Evolutionary conservation across 148 eudicot species (phyloP).

Genomic region (Cornus controversa): DNA sequence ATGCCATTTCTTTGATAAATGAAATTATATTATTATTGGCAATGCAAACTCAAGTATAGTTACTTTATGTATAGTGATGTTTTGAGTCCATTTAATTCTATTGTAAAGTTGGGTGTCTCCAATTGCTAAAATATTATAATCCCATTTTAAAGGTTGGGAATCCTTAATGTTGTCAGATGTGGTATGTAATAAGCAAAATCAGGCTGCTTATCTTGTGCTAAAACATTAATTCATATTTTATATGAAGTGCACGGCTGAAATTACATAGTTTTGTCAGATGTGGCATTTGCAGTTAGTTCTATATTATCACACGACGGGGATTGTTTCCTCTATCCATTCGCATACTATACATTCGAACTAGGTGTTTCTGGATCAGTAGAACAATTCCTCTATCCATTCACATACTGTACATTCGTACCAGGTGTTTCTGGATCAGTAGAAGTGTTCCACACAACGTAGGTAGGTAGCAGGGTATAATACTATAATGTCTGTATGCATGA

Average conservation of each 20-base stretch:
- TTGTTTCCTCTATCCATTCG: background rate
- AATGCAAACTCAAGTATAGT: background rate
- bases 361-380: background rate
- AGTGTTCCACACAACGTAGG: background rate
- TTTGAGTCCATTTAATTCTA: background rate
- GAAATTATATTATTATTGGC: constrained; percentile 1
- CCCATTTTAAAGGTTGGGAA: background rate
- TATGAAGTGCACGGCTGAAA: background rate
- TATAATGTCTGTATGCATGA: background rate
- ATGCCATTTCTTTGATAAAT: constrained; percentile 5
- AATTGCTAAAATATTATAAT: background rate
- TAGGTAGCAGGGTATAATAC: background rate
- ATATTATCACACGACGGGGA: background rate
- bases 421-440: background rate
- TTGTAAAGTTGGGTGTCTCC: background rate
- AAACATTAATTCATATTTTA: background rate
- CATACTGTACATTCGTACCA: too few relatives aligned
- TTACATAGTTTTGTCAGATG: too few relatives aligned
- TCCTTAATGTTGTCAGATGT: background rate
- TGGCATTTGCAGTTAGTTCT: background rate
- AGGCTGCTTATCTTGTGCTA: background rate
- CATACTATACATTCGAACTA: background rate
- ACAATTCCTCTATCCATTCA: too few relatives aligned
- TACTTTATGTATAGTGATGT: background rate
- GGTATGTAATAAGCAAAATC: background rate